A percentile compares a stretch with the other conserved stretches of the same genome.
Conservation (phyloP, 371 early-diverging fungal genomes). For the Mortierella sp. region DNA sequence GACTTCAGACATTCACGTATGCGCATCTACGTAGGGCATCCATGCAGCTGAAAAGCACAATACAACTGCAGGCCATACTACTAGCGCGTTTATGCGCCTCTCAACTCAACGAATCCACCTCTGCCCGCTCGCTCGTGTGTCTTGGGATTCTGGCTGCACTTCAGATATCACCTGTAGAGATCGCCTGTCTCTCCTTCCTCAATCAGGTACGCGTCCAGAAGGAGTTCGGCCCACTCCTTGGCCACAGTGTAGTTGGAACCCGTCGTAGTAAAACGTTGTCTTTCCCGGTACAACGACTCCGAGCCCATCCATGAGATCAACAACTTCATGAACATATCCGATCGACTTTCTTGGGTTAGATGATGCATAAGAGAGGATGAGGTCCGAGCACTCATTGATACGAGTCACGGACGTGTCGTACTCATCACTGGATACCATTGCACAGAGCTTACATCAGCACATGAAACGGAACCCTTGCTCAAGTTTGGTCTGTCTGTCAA, state of each 20-base stretch:
- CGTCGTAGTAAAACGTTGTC: conserved; percentile 27
- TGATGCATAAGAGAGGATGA: conserved; percentile 5
- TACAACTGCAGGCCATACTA: no score
- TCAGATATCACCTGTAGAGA: conserved; percentile 8
- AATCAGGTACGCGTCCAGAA: conserved; percentile 14
- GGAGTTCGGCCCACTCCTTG: conserved; percentile 22
- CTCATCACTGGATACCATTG: conserved; percentile 10
- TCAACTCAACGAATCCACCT: no score
- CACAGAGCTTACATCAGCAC: conserved; percentile 18
- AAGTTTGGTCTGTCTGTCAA: conserved; percentile 3
- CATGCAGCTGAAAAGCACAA: no score
- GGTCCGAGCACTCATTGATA: conserved; percentile 14
- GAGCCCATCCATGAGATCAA: conserved; percentile 11
- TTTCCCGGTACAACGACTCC: conserved; percentile 10
- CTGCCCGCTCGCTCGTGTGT: conserved; percentile 33
- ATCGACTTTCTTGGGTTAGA: conserved; percentile 19
- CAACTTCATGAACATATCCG: conserved; percentile 12
- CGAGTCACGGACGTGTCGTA: conserved; percentile 12
- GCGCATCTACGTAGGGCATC: no score
- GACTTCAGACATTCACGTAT: no score
- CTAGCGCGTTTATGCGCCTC: no score
- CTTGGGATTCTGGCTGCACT: conserved; percentile 12
- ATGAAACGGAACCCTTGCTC: conserved; percentile 10
- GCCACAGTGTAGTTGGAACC: conserved; percentile 30
- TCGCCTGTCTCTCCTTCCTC: conserved; percentile 8